Base-by-base conservation (phyloP, 1,284 basidiomycete genomes). In the Pyrrhoderma noxium region DNA sequence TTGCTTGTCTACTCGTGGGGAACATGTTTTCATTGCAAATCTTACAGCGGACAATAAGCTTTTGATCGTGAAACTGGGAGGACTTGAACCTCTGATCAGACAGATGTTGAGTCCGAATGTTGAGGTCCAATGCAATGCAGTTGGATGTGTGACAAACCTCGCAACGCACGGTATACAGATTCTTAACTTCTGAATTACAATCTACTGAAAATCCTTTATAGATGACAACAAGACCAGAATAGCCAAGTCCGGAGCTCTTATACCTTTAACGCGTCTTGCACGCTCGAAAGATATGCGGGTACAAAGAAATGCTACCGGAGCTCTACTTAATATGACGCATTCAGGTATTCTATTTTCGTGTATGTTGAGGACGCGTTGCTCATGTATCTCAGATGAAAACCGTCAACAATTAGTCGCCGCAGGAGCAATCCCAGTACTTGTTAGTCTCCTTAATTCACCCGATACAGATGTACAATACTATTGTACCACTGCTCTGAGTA, bases 161-260 rank as follows among this genome's bases (percentile, higher is more conserved):
- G 96, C 96, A 16, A 99, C 95, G 1, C 95, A 99, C 71, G 94
- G 92, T 93, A 56, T 55, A 82, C 70, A 27, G 35, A 41, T 53
- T 25, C 45, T 34, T 27, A 34, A 23, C 13, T 43, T 40, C n/a
- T 46, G 27, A 19, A 22, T 19, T 22, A 9, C 36, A 39, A 38
- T 27, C 34, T 52, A 44, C 31, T 44, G 13, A 19, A 31, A 31
- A 31, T 7, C 38, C 44, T 47, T 25, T 18, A 19, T 25, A 86
- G 94, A 99, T 64, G 96, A 99, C 67, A 99, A 99, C 80, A 99
- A 99, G 79, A 97, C 94, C 46, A 97, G 96, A 78, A 99, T 99
- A 57, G 96, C 96, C 50, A 98, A 98, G 74, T 98, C 94, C 3
- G 96, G 96, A 48, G 96, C 96, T 13, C 75, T 99, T 47, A 93